Conservation (phyloP, 257 asterid genomes). For the Cruciata laevipes region DNA sequence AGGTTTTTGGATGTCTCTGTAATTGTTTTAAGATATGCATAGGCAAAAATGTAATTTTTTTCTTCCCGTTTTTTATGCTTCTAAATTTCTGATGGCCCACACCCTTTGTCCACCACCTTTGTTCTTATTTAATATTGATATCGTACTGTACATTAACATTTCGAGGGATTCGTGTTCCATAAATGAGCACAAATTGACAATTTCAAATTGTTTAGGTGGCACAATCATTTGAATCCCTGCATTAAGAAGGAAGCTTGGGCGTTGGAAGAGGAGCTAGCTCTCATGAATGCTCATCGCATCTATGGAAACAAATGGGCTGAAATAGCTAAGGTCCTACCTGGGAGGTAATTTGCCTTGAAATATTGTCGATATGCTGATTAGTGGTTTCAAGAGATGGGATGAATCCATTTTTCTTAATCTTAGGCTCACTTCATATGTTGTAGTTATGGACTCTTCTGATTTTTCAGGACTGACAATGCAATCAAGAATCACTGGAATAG, state of each 20-base stretch:
- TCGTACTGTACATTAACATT: neutral
- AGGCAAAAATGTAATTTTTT: neutral
- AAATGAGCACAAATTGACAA: neutral
- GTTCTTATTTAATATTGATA: neutral
- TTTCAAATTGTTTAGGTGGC: conserved; percentile 62
- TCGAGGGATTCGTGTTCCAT: neutral
- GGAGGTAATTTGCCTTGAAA: conserved; percentile 47
- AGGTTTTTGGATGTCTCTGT: neutral
- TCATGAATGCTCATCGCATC: conserved; percentile 73
- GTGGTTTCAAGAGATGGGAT: neutral
- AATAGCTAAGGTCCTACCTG: conserved; percentile 92
- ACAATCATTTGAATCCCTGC: conserved; percentile 94
- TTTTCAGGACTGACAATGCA: conserved; percentile 91
- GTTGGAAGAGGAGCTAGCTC: conserved; percentile 84
- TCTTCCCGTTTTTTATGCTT: no score
- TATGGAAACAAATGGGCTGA: conserved; percentile 99
- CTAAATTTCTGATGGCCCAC: neutral
- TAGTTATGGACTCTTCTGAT: conserved; percentile 6
- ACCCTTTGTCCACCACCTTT: neutral
- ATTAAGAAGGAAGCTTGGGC: conserved; percentile 97
- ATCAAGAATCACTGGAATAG: conserved; percentile 99
- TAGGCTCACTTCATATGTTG: neutral
- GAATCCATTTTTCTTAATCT: neutral
- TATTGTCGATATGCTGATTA: neutral
- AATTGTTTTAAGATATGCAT: neutral